Evolutionary conservation across 148 eudicot genomes (phyloP).

Genomic region (Arctostaphylos glauca): DNA sequence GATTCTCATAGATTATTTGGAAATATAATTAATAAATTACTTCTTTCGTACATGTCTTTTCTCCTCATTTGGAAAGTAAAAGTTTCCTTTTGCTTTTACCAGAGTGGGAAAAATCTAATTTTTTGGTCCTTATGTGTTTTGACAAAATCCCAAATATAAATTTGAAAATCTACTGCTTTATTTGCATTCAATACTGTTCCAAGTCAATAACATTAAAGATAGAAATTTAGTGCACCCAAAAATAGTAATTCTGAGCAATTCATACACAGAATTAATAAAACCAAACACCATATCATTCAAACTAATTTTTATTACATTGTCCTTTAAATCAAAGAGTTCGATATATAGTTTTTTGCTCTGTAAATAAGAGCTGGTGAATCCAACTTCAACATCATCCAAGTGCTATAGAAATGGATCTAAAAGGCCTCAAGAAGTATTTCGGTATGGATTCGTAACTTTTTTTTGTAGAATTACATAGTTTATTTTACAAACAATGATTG

Average conservation of each 20-base stretch:
- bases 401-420: neutral
- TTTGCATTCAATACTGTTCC: neutral
- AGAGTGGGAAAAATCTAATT: too few species aligned
- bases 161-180: neutral
- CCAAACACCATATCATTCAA: neutral
- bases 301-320: neutral
- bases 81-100: neutral
- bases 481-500: neutral
- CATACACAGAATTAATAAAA: neutral
- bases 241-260: neutral
- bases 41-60: neutral
- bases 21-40: neutral
- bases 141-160: neutral
- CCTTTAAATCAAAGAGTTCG: neutral
- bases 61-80: neutral
- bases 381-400: neutral
- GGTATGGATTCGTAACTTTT: neutral
- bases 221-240: neutral
- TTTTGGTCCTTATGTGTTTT: neutral
- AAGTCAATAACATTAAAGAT: neutral
- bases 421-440: neutral
- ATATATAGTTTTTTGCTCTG: neutral
- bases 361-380: neutral
- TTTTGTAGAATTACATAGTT: neutral
- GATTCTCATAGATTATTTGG: neutral